Percentiles rank a stretch among this genome's conserved stretches.
phyloP scores from a whole-genome alignment of 2,329 filamentous ascomycete genomes.

The Trichoderma koningii region DNA sequence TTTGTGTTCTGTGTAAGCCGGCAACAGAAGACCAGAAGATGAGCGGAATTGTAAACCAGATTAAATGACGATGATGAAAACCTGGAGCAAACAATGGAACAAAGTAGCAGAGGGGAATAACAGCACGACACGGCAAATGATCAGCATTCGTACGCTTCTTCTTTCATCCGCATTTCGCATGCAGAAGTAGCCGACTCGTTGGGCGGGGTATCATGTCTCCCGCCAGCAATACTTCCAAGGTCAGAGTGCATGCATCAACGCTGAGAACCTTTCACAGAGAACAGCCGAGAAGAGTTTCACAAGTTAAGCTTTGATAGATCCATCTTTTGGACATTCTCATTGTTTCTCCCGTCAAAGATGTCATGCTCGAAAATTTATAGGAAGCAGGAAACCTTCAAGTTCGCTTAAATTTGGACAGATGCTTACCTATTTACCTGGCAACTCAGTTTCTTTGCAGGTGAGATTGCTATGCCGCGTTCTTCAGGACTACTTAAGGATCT shows the following conservation, averaged over 20 bases:
- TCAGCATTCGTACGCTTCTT: conserved; percentile 15
- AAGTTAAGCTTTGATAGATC: no score
- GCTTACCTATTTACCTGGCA: no score
- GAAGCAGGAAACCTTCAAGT: no score
- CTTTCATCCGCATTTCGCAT: conserved; percentile 19
- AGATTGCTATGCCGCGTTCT: no score
- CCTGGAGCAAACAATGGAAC: background rate
- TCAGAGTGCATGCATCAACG: no score
- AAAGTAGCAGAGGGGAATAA: background rate
- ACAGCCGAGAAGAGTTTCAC: background rate
- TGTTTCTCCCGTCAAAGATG: no score
- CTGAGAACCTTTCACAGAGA: background rate
- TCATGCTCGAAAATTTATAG: no score
- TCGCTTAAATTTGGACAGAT: no score
- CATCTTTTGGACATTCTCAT: no score
- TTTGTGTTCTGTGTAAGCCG: background rate
- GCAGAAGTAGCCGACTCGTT: conserved; percentile 8
- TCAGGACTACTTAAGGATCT: no score
- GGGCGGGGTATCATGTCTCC: conserved; percentile 2
- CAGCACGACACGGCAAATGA: background rate
- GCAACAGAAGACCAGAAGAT: background rate
- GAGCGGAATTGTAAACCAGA: background rate
- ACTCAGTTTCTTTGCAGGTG: no score
- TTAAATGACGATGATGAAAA: background rate
- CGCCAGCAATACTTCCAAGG: background rate